Conservation (phyloP, 768 basidiomycete genomes). For the Boletus insuetus region DNA sequence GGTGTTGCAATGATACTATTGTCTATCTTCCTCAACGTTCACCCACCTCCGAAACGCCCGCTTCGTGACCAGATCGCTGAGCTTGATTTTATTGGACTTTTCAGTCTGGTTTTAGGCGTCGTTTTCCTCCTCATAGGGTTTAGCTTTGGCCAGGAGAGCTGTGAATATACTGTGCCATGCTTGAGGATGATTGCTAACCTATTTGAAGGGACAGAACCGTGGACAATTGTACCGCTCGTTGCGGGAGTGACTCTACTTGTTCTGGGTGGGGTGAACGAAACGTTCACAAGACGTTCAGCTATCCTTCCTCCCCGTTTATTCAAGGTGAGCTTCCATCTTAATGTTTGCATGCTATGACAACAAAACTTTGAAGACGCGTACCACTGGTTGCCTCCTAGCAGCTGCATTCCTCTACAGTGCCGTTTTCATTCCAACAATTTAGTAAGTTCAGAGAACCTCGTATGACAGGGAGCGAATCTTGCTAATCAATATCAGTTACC, state of each 20-base stretch:
- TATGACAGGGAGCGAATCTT: too few species aligned
- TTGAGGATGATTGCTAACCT: not conserved
- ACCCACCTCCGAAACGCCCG: conserved; percentile 61
- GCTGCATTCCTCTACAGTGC: conserved; percentile 59
- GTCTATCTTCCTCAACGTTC: conserved; percentile 72
- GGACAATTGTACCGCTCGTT: conserved; percentile 55
- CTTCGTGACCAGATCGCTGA: conserved; percentile 54
- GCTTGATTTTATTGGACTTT: conserved; percentile 70
- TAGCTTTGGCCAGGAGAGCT: conserved; percentile 62
- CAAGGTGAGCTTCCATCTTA: conserved; percentile 42
- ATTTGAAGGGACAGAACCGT: conserved; percentile 48
- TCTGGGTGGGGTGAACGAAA: conserved; percentile 53
- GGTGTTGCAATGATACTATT: conserved; percentile 57
- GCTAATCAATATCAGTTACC: conserved; percentile 39
- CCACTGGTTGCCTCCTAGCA: conserved; percentile 59
- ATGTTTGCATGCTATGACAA: not conserved
- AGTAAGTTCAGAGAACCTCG: conserved; percentile 8
- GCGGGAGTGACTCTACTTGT: conserved; percentile 56
- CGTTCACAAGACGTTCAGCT: conserved; percentile 57
- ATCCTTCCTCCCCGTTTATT: conserved; percentile 76
- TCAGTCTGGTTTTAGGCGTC: conserved; percentile 47
- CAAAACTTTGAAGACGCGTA: conserved; percentile 50
- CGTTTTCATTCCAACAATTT: conserved; percentile 51
- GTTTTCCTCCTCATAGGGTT: conserved; percentile 68
- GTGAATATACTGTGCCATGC: conserved; percentile 37